Base-by-base conservation (phyloP, 345 rosid species). In the Boechera divaricarpa region DNA sequence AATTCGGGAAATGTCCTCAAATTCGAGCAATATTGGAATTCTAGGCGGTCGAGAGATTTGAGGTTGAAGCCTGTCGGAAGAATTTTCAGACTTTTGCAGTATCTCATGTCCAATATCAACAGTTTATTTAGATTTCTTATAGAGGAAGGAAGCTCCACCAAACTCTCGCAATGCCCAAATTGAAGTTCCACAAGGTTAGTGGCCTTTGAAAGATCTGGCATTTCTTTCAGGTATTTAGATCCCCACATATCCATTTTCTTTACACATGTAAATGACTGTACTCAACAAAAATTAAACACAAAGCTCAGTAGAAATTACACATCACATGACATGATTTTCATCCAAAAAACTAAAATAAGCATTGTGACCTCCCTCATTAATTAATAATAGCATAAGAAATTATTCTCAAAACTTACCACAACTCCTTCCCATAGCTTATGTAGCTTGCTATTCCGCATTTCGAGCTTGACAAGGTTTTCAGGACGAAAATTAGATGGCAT, bases 401-500 rank as follows among this genome's bases (percentile, higher is more conserved):
- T 39, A 39, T 39, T 8, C 2, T 39, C 4, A 42, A 42, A 3
- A 42, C n/a, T 42, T 42, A 42, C 48, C 48, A 2, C 1, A 42
- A 42, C n/a, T 12, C 48, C 48, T 42, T 42, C 48, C 48, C 48
- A 42, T n/a, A 42, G 48, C n/a, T 42, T 42, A 1, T 42, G 5
- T 42, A 42, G 48, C n/a, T 42, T 42, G 48, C 48, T 42, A 10
- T 42, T 42, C n/a, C 0, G 48, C 48, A 42, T 42, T 42, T 42
- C 3, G n/a, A 42, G 48, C 48, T 4, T 12, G 5, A 42, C 48
- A 4, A 42, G 48, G 2, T 12, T 42, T 11, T 42, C 5, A 11
- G 48, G 48, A 42, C n/a, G n/a, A 28, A 71, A 52, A 0, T 31
- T 65, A 49, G 67, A 47, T 21, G 85, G 80, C 62, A 82, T 21